Conservation (phyloP, 345 rosid species). For the Aegle marmelos region DNA sequence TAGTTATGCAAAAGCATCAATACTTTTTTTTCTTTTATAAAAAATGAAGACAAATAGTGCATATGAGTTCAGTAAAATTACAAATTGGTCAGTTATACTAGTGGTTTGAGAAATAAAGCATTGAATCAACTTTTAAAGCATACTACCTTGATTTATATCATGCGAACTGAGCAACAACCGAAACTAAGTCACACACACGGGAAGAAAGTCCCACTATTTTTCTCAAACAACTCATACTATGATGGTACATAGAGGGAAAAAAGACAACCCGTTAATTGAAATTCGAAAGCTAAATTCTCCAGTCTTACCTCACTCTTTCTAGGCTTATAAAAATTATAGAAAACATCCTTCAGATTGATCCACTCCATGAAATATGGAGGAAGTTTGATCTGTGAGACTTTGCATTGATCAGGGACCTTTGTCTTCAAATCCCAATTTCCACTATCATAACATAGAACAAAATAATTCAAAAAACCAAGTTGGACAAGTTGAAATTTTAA, state of each 20-base stretch:
- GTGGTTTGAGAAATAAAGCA: neutral
- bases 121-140: neutral
- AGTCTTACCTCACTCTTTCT: conserved; percentile 42
- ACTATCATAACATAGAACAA: conserved; percentile 36
- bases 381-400: conserved; percentile 59
- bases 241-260: neutral
- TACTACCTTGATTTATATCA: too few relatives aligned
- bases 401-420: conserved; percentile 77
- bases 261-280: neutral
- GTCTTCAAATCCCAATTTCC: conserved; percentile 99
- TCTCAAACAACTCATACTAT: neutral
- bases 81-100: neutral
- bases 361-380: conserved; percentile 86
- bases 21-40: neutral
- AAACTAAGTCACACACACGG: neutral
- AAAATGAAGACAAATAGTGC: neutral
- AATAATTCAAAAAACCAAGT: conserved; percentile 24
- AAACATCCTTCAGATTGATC: conserved; percentile 86
- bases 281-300: neutral
- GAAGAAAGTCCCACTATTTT: neutral
- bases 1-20: conserved; percentile 1
- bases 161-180: neutral
- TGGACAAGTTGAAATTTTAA: neutral
- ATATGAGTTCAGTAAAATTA: neutral
- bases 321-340: conserved; percentile 64